Evolutionary conservation across 441 rosid species (phyloP).

Genomic region (Lepidium campestre): DNA sequence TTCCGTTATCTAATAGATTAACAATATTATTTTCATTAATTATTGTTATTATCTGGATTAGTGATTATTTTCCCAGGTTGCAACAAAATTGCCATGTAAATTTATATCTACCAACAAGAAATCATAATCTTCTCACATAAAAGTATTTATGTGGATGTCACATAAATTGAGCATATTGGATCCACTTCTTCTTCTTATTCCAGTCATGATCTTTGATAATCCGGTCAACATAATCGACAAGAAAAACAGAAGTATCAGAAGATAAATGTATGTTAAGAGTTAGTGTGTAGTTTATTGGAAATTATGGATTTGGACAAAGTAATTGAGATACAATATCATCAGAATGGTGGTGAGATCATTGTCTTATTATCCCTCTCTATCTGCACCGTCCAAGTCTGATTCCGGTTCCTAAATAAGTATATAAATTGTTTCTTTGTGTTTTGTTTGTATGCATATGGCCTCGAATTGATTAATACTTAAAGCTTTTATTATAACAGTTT

Average conservation of each 20-base stretch:
- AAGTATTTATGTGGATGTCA: too few relatives aligned
- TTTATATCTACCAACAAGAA: too few relatives aligned
- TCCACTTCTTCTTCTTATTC: too few relatives aligned
- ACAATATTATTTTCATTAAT: too few relatives aligned
- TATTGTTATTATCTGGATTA: too few relatives aligned
- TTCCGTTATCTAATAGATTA: neutral
- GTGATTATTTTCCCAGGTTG: too few relatives aligned
- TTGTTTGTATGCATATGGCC: neutral
- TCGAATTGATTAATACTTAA: neutral
- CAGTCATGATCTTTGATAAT: too few relatives aligned
- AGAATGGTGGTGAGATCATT: neutral
- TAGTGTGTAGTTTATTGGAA: neutral
- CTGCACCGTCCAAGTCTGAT: neutral
- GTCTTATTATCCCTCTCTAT: neutral
- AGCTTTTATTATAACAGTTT: too few relatives aligned
- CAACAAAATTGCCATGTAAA: too few relatives aligned
- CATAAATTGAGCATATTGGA: too few relatives aligned
- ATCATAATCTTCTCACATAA: too few relatives aligned
- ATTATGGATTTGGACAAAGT: neutral
- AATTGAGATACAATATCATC: neutral
- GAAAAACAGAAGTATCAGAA: neutral
- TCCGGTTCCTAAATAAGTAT: neutral
- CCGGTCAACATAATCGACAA: too few relatives aligned
- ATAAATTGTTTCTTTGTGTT: neutral
- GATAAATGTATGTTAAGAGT: neutral